Percentiles rank a stretch among this genome's conserved stretches.
These are phyloP conservation scores for Colletotrichum agaves DNA, from an alignment of 2,329 filamentous ascomycete species.

Conservation along the genomic window DNA sequence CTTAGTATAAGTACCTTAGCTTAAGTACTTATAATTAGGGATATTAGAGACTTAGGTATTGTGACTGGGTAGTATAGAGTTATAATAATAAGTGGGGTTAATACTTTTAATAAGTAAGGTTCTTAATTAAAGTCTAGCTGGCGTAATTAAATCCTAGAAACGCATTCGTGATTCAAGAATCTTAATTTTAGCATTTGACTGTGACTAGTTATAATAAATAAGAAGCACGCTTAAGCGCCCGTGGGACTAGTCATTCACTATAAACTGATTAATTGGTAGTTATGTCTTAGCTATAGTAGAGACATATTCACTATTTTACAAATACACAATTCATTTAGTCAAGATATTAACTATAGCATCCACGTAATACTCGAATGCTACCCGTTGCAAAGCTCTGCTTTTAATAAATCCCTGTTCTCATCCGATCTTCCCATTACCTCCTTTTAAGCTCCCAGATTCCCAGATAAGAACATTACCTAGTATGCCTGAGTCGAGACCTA, in stretches of 20 bases:
- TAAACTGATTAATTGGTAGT: not conserved
- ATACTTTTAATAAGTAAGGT: not conserved
- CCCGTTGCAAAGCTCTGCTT: no score
- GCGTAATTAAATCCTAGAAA: not conserved
- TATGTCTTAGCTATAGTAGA: not conserved
- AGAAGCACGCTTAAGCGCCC: not conserved
- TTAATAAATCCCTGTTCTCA: no score
- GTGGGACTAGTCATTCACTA: not conserved
- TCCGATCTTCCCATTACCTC: no score
- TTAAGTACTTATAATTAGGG: not conserved
- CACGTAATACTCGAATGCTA: no score
- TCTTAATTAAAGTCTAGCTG: not conserved
- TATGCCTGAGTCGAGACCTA: no score
- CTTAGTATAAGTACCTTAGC: no score
- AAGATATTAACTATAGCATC: no score
- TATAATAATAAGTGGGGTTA: not conserved
- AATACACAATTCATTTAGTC: no score
- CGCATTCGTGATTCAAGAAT: not conserved
- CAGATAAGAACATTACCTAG: no score
- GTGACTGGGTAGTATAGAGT: not conserved
- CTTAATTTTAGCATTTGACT: not conserved
- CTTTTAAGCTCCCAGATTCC: no score
- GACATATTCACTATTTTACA: not conserved
- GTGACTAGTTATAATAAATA: not conserved
- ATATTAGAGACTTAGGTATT: not conserved